Evolutionary conservation across 1,284 basidiomycete genomes (phyloP).

Genomic region (Ganoderma lucidum): DNA sequence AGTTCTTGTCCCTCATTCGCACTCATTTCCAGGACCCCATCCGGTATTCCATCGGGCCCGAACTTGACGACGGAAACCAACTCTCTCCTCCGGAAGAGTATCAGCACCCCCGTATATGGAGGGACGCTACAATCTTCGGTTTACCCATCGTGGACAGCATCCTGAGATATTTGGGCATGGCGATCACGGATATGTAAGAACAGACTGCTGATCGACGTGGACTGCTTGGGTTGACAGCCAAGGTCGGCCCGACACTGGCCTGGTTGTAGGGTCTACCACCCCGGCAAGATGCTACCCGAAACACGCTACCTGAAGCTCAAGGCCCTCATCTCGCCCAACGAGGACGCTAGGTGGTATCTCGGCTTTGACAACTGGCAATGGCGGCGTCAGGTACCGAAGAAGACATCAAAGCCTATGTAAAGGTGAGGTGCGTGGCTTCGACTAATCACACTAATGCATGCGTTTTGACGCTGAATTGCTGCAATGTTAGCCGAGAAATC

Average conservation of each 20-base stretch:
- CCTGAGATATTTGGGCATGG: not conserved
- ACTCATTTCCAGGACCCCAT: not conserved
- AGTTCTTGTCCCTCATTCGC: not conserved
- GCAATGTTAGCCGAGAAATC: not conserved
- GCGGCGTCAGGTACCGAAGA: not conserved
- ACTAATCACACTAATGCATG: not conserved
- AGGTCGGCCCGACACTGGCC: not conserved
- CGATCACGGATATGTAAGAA: not conserved
- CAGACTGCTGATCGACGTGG: not conserved
- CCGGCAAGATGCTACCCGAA: not conserved
- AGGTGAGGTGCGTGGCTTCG: not conserved
- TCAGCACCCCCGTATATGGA: not conserved
- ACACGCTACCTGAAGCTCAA: conserved; percentile 1
- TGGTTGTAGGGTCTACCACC: not conserved
- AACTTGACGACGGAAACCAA: not conserved
- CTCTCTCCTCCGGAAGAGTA: not conserved
- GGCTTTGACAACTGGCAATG: not conserved
- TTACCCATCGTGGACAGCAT: not conserved
- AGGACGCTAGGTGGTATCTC: conserved; percentile 7
- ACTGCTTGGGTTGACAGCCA: not conserved
- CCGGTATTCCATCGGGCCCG: not conserved
- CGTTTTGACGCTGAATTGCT: not conserved
- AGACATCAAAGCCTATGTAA: not conserved
- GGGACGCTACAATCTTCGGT: not conserved
- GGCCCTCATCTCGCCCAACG: conserved; percentile 4